Evolutionary conservation across 1,139 yeast genomes (phyloP).

Genomic region (Citeromyces hawaiiensis): DNA sequence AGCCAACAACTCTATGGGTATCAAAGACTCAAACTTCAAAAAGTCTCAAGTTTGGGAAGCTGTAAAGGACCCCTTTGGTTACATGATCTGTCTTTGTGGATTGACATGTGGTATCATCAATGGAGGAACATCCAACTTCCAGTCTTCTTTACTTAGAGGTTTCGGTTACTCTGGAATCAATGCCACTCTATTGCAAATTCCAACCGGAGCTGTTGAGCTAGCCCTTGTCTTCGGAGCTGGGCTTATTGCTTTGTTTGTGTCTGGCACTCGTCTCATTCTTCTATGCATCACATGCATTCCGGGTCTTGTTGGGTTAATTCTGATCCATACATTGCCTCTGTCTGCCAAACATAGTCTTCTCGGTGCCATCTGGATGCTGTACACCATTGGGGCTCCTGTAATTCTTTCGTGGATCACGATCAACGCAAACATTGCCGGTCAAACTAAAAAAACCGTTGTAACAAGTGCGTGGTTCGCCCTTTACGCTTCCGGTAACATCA

Average conservation of each 20-base stretch:
- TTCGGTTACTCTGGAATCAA: slow-evolving; percentile 28
- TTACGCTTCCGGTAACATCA: slow-evolving; percentile 35
- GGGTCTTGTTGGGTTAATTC: neutral
- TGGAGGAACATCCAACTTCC: slow-evolving; percentile 20
- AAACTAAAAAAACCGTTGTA: slow-evolving; percentile 51
- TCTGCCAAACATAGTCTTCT: neutral
- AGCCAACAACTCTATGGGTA: slow-evolving; percentile 23
- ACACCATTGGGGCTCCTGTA: slow-evolving; percentile 1
- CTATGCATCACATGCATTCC: neutral
- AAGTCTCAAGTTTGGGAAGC: slow-evolving; percentile 16
- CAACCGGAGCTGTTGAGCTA: slow-evolving; percentile 27
- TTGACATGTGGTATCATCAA: slow-evolving; percentile 6
- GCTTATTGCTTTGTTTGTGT: neutral
- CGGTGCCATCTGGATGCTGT: neutral
- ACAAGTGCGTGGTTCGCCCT: slow-evolving; percentile 46
- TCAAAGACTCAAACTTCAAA: slow-evolving; percentile 23
- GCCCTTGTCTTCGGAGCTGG: neutral
- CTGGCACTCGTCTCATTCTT: slow-evolving; percentile 7
- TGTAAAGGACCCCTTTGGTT: slow-evolving; percentile 7
- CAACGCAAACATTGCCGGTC: slow-evolving; percentile 32
- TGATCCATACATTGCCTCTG: neutral
- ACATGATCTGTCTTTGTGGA: slow-evolving; percentile 17
- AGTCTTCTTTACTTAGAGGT: slow-evolving; percentile 15
- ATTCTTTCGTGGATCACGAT: slow-evolving; percentile 4
- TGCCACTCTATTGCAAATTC: slow-evolving; percentile 31